These are phyloP conservation scores for Olyra latifolia DNA, from an alignment of 176 grass and related monocot species.

Conservation along the genomic window DNA sequence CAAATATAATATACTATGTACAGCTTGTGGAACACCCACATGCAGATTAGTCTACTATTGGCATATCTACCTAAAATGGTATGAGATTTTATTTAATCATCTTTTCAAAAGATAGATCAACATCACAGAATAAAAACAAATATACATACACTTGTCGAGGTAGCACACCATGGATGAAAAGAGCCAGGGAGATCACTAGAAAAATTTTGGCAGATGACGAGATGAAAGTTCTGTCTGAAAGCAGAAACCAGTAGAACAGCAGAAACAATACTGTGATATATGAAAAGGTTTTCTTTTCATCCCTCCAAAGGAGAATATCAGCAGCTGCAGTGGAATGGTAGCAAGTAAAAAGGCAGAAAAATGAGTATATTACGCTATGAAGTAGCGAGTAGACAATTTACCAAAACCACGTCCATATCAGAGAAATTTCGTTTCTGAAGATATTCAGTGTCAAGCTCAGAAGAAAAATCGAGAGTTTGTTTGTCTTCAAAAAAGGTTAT, in stretches of 20 bases:
- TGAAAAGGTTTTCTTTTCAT: slow-evolving; percentile 94
- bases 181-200: slow-evolving; percentile 65
- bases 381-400: slow-evolving; percentile 23
- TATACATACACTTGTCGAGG: slow-evolving; percentile 56
- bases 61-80: slow-evolving; percentile 15
- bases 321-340: slow-evolving; percentile 56
- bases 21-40: slow-evolving; percentile 8
- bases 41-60: background rate
- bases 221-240: slow-evolving; percentile 89
- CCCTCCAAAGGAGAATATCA: slow-evolving; percentile 96
- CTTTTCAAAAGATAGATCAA: slow-evolving; percentile 18
- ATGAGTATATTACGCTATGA: background rate
- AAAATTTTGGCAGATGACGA: slow-evolving; percentile 74
- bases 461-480: slow-evolving; percentile 3
- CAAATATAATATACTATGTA: slow-evolving; percentile 18
- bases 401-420: slow-evolving; percentile 8
- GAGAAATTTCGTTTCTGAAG: slow-evolving; percentile 2
- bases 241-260: slow-evolving; percentile 93
- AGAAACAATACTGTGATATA: slow-evolving; percentile 69
- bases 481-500: slow-evolving; percentile 6
- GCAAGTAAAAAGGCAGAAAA: slow-evolving; percentile 28
- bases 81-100: background rate
- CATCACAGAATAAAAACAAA: slow-evolving; percentile 1
- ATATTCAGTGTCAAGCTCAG: background rate
- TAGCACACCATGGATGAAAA: slow-evolving; percentile 81